Evolutionary conservation across 2,329 filamentous ascomycete species (phyloP), one percentile per base, ranked within the genome.

Genomic region (Penicillium hesseltinei): DNA sequence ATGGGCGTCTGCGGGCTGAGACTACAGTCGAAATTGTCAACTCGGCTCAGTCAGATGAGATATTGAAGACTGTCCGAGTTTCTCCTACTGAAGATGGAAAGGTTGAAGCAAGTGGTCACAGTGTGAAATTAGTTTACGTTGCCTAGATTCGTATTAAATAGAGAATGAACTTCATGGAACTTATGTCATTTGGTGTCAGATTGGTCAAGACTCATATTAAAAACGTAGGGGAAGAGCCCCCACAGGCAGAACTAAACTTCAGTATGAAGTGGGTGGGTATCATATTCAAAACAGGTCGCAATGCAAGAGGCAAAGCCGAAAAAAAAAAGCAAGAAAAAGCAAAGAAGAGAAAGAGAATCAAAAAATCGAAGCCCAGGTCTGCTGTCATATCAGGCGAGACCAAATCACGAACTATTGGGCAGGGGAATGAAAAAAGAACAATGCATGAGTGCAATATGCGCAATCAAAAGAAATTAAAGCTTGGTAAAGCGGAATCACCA

Each of bases 21-120:
- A 63, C 62, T 9, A 54, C 51, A 15, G 50, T 72, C 5, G 67
- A 71, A 21, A 36, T 72, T 39, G 65, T 72, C 15, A 61, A 72
- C 50, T 65, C 69, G 1, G 54, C 44, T 17, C 64, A 66, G 23
- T 66, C 68, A 8, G 61, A 66, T 35, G 62, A 68, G 57, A 57
- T 67, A 7, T 57, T 71, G 40, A 66, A 67, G 53, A 64, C 59
- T 4, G 55, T 72, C 15, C 59, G 44, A 10, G 43, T 72, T 23
- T 59, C 54, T 43, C 31, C 39, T 49, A 39, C 27, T 27, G 56
- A 48, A 4, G 60, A 59, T 35, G 62, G 59, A 7, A 59, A 64
- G 40, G 60, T 64, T 17, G 56, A 66, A 54, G 51, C 62, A 40
- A 60, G 58, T 17, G 62, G 56, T 5, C 56, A 62, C 48, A 35